Evolutionary conservation across 345 rosid species (phyloP).

Genomic region (Raphanus raphanistrum): DNA sequence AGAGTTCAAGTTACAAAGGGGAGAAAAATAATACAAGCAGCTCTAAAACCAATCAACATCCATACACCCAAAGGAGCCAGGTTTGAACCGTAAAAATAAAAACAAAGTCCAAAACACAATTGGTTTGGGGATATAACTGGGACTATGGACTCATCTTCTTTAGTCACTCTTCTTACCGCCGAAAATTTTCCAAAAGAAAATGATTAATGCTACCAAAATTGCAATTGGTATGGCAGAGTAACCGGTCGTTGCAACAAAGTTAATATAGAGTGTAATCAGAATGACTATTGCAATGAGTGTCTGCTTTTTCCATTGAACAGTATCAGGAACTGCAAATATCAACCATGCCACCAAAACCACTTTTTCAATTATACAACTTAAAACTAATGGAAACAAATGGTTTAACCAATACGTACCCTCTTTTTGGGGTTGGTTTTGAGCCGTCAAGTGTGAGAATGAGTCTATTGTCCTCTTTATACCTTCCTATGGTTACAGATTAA

Average conservation of each 20-base stretch:
- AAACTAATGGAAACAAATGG: background rate
- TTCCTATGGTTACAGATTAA: conserved; percentile 50
- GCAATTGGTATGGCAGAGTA: conserved; percentile 48
- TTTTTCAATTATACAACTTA: background rate
- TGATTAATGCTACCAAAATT: conserved; percentile 46
- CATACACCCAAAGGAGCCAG: background rate
- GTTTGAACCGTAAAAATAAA: background rate
- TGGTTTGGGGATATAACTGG: background rate
- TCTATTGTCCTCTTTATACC: conserved; percentile 73
- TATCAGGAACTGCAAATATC: conserved; percentile 69
- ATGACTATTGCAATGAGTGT: conserved; percentile 49
- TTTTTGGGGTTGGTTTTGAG: conserved; percentile 54
- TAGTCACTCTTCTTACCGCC: conserved; percentile 52
- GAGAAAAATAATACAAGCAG: background rate
- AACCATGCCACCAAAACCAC: conserved; percentile 4
- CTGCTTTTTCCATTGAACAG: conserved; percentile 64
- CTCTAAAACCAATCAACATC: conserved; percentile 2
- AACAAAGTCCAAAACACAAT: background rate
- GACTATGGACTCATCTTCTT: conserved; percentile 14
- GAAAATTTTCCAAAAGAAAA: conserved; percentile 55
- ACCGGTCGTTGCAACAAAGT: conserved; percentile 56
- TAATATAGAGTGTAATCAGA: conserved; percentile 61
- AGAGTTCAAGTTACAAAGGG: background rate
- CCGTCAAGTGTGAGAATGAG: conserved; percentile 68
- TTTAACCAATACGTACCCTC: conserved; percentile 45